Conservation (phyloP, 169 alveolate genomes). For the Sarcocystis neurona region DNA sequence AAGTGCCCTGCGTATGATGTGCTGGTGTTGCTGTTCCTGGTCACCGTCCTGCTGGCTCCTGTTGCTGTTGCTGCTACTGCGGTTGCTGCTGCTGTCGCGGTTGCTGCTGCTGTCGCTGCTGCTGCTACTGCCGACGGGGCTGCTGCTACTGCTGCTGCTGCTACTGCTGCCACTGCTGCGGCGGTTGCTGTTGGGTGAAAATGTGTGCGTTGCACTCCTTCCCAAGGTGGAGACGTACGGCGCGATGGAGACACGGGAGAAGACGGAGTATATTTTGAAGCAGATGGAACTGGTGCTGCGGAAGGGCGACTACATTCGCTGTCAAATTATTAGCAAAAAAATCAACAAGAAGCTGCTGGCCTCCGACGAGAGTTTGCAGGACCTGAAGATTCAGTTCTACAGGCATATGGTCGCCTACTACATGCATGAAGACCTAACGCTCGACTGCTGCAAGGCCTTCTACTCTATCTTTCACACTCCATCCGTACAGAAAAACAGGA, state of each 20-base stretch:
- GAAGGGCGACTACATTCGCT: slow-evolving; percentile 59
- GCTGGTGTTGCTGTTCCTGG: neutral
- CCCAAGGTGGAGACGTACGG: slow-evolving; percentile 67
- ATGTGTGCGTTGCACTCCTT: neutral
- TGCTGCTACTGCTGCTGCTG: neutral
- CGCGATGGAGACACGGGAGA: slow-evolving; percentile 75
- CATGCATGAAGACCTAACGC: slow-evolving; percentile 44
- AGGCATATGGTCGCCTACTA: slow-evolving; percentile 41
- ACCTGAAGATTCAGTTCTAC: slow-evolving; percentile 50
- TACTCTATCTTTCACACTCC: slow-evolving; percentile 39
- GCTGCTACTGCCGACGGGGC: neutral
- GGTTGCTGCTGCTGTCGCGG: too few relatives aligned
- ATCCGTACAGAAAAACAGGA: slow-evolving; percentile 23
- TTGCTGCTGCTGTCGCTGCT: slow-evolving; percentile 12
- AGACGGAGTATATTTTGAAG: slow-evolving; percentile 73
- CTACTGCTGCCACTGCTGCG: neutral
- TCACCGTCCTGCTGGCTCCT: neutral
- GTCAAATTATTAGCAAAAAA: slow-evolving; percentile 65
- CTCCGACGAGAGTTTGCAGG: slow-evolving; percentile 56
- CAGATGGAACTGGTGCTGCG: slow-evolving; percentile 72
- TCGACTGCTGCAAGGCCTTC: slow-evolving; percentile 55
- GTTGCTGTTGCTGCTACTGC: neutral
- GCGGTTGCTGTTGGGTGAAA: too few relatives aligned
- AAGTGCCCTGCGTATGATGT: too few relatives aligned
- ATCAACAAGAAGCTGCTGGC: slow-evolving; percentile 64